Base-by-base conservation (phyloP, 1,284 basidiomycete species). In the Caloboletus firmus region DNA sequence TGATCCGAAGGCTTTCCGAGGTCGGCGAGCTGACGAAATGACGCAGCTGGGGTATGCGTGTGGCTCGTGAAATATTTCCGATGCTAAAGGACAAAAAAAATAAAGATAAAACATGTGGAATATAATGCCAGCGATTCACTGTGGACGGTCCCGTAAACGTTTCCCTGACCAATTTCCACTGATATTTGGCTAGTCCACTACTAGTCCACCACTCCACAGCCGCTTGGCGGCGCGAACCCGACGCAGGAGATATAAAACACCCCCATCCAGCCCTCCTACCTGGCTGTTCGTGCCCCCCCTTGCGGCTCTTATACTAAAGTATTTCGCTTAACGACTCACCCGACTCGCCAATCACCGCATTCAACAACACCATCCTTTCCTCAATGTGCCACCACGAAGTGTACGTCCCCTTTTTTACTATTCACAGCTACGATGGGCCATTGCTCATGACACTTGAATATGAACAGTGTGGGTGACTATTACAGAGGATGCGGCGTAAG, bases 401-500 rank as follows among this genome's bases (percentile, higher is more conserved):
- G 82, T 83, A 59, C 62, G 81, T 49, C 61, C 61, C 30, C 13
- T n/a, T 36, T 37, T 9, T 9, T 39, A 28, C 15, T 9, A 3
- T 22, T 28, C 40, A 3, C 5, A 12, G 1, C 9, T 17, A 6
- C n/a, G 18, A 22, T 0, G 6, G 13, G 26, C 45, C 53, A 49
- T 56, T 7, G 18, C 55, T 61, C 44, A 57, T 31, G 45, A 45
- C 54, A 48, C 26, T 7, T 54, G 36, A 24, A 35, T 36, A 44
- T 42, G 49, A 49, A 54, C 62, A 84, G 82, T 32, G 72, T 84
- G 45, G 82, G 82, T 42, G 82, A 84, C 60, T 84, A 76, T 60
- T 81, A 83, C 62, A 77, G 82, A 65, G 82, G 83, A 28, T 84
- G 82, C 59, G 79, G 80, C 55, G 82, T 83, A 67, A 55, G 78